Percentiles rank a stretch among this genome's conserved stretches.
Evolutionary conservation across 2,329 filamentous ascomycete genomes (phyloP).

Genomic region (Aspergillus phoenicis): DNA sequence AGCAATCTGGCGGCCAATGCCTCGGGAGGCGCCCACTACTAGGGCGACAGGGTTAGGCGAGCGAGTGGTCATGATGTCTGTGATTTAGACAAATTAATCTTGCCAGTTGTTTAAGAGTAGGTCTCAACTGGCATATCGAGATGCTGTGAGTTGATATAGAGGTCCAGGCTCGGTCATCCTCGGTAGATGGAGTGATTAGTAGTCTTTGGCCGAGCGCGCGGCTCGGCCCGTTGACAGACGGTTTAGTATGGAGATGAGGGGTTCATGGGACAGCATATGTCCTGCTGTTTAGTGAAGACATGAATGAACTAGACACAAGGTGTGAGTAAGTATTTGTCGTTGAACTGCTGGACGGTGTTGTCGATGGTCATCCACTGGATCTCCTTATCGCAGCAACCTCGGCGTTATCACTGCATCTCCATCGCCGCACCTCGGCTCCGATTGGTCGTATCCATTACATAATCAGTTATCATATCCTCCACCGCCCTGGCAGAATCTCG

Average conservation of each 20-base stretch:
- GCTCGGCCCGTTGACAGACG: constrained; percentile 14
- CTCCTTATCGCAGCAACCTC: neutral
- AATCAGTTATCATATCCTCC: neutral
- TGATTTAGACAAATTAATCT: too few relatives aligned
- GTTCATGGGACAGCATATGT: too few relatives aligned
- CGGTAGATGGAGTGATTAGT: constrained; percentile 9
- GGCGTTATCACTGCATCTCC: neutral
- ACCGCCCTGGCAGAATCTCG: constrained; percentile 31
- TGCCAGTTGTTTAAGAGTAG: too few relatives aligned
- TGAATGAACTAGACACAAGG: too few relatives aligned
- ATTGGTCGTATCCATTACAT: constrained; percentile 7
- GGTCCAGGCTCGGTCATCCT: constrained; percentile 12
- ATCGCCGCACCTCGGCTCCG: neutral
- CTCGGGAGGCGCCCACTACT: constrained; percentile 74
- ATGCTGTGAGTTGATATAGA: neutral
- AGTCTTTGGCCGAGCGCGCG: constrained; percentile 10
- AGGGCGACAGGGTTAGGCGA: constrained; percentile 58
- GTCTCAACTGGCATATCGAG: too few relatives aligned
- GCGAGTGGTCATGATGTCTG: neutral
- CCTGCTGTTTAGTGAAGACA: too few relatives aligned
- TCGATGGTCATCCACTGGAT: neutral
- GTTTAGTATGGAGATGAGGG: neutral
- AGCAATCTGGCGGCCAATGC: constrained; percentile 79
- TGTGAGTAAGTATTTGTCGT: too few relatives aligned
- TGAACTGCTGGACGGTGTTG: too few relatives aligned